These are phyloP conservation scores for Eucalyptus cloeziana DNA, from an alignment of 345 rosid genomes.

Conservation along the genomic window DNA sequence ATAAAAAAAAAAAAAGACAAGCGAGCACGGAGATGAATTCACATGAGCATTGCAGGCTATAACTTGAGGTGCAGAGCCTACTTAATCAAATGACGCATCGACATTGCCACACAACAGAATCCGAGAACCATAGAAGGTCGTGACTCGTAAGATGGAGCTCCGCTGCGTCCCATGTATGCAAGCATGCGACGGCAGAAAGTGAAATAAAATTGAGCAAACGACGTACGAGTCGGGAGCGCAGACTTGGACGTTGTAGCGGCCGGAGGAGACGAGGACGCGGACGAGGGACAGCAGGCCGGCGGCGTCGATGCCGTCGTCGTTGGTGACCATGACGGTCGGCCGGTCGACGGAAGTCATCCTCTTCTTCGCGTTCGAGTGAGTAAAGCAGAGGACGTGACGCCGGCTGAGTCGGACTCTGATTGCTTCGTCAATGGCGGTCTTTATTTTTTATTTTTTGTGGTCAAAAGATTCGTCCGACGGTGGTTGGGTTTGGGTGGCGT, in stretches of 20 bases:
- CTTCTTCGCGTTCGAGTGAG: not conserved
- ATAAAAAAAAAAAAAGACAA: not conserved
- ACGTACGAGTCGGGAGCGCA: constrained; percentile 91
- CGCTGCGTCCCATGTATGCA: not conserved
- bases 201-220: not conserved
- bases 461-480: not conserved
- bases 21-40: not conserved
- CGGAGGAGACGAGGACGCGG: constrained; percentile 54
- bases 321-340: constrained; percentile 50
- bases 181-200: not conserved
- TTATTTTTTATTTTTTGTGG: too few species aligned
- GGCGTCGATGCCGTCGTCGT: constrained; percentile 95
- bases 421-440: too few species aligned
- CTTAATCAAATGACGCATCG: not conserved
- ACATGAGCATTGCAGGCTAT: not conserved
- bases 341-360: not conserved
- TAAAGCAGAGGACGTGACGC: not conserved
- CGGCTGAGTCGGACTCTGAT: not conserved
- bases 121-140: not conserved
- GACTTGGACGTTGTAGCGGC: constrained; percentile 52
- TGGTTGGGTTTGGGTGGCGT: not conserved
- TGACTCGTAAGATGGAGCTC: not conserved
- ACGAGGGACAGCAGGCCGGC: constrained; percentile 73
- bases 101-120: not conserved
- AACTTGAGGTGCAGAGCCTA: not conserved